A percentile compares a stretch with the other conserved stretches of the same genome.
These are phyloP conservation scores for Aspergillus oerlinghausenensis DNA, from an alignment of 2,329 filamentous ascomycete species.

Conservation along the genomic window DNA sequence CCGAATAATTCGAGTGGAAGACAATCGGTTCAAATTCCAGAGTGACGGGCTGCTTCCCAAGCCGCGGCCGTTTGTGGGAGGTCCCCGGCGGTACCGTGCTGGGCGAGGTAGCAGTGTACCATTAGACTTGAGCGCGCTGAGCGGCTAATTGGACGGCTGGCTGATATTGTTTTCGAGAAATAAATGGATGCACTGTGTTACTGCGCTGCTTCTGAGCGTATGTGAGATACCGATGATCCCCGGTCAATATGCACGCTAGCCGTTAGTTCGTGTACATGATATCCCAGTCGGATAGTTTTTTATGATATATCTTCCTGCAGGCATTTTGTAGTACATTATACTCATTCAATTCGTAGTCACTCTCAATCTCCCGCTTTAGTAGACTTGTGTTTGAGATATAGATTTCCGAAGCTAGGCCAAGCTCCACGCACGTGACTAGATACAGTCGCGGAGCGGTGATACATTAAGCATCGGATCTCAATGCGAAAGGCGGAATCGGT, in stretches of 20 bases:
- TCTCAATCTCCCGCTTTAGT: neutral
- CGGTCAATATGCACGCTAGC: neutral
- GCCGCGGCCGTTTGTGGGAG: slow-evolving; percentile 74
- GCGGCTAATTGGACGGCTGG: slow-evolving; percentile 19
- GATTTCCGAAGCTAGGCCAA: neutral
- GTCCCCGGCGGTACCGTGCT: slow-evolving; percentile 74
- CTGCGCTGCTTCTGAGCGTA: neutral
- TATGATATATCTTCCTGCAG: neutral
- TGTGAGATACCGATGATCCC: neutral
- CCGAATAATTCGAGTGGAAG: slow-evolving; percentile 58
- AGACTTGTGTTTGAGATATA: neutral
- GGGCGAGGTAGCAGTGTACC: slow-evolving; percentile 93
- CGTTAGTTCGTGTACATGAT: neutral
- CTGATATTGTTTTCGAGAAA: neutral
- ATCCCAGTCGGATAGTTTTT: neutral
- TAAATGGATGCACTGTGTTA: neutral
- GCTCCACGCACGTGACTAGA: slow-evolving; percentile 1
- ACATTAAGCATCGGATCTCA: neutral
- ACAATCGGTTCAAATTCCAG: slow-evolving; percentile 82
- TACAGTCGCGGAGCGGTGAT: neutral
- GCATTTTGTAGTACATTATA: neutral
- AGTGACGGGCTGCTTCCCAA: slow-evolving; percentile 77
- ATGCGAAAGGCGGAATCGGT: neutral
- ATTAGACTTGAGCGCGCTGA: slow-evolving; percentile 61
- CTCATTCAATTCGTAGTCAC: neutral